A percentile compares a stretch with the other conserved stretches of the same genome.
Evolutionary conservation across 345 rosid species (phyloP).

Genomic region (Mallotus nudiflorus): DNA sequence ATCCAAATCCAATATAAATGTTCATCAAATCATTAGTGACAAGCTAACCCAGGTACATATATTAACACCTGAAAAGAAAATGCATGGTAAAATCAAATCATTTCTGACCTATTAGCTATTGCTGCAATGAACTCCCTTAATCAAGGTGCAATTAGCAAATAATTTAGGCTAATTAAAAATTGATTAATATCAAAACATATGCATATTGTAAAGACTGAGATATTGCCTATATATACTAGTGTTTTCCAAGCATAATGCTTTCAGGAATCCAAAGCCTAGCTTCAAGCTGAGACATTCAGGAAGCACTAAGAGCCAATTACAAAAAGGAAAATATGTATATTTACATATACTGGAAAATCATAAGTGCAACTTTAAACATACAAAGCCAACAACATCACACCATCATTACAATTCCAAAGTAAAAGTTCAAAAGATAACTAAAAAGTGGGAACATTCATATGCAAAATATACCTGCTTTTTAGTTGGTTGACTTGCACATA

Average conservation of each 20-base stretch:
- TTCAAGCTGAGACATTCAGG: not conserved
- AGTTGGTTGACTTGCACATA: not conserved
- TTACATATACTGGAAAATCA: not conserved
- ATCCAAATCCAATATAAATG: too few species aligned
- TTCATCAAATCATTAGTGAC: too few species aligned
- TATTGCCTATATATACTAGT: too few species aligned
- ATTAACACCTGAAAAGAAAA: too few species aligned
- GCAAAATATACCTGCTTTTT: not conserved
- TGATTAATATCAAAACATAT: too few species aligned
- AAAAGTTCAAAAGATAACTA: not conserved
- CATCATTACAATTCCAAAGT: slow-evolving; percentile 1
- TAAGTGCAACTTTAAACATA: not conserved
- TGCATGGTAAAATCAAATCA: too few species aligned
- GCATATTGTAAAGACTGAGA: too few species aligned
- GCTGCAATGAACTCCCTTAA: too few species aligned
- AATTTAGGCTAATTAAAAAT: too few species aligned
- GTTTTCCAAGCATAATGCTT: not conserved
- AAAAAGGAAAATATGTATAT: not conserved
- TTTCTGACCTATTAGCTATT: too few species aligned
- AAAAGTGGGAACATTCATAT: not conserved
- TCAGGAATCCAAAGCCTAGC: slow-evolving; percentile 1
- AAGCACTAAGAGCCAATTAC: not conserved
- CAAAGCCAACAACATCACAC: not conserved
- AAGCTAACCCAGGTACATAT: too few species aligned
- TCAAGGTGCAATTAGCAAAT: too few species aligned